phyloP scores from a whole-genome alignment of 169 alveolate genomes.

The Prorocentrum cordatum region DNA sequence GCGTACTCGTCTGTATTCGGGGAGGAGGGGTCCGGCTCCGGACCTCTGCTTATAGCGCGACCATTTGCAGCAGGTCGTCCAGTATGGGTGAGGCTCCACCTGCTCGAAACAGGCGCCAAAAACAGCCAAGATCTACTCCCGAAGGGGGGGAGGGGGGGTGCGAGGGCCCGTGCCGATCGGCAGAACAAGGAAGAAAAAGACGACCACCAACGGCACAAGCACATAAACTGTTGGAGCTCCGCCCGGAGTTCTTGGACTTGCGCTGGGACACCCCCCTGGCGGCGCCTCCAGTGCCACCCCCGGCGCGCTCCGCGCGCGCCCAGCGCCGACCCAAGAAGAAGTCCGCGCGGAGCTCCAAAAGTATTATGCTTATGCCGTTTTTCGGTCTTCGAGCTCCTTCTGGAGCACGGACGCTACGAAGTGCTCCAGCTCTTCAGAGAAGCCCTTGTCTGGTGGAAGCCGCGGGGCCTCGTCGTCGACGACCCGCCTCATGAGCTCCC shows the following conservation, averaged over 20 bases:
- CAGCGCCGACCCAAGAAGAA: neutral
- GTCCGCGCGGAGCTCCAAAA: neutral
- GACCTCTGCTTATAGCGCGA: neutral
- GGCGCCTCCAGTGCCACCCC: too few species aligned
- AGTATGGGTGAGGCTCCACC: too few species aligned
- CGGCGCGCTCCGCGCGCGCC: neutral
- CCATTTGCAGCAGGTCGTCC: slow-evolving; percentile 19
- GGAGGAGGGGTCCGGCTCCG: neutral
- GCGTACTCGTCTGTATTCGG: neutral
- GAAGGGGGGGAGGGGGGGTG: too few species aligned
- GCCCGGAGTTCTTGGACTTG: too few species aligned
- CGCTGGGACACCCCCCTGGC: too few species aligned
- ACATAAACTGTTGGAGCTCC: too few species aligned
- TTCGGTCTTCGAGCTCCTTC: neutral
- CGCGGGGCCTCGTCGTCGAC: slow-evolving; percentile 8
- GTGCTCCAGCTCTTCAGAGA: neutral
- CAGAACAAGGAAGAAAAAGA: too few species aligned
- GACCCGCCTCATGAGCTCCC: slow-evolving; percentile 56
- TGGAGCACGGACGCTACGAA: neutral
- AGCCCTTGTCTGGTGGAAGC: neutral
- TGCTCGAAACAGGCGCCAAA: too few species aligned
- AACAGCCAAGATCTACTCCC: too few species aligned
- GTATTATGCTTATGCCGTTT: neutral
- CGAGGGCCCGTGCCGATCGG: too few species aligned
- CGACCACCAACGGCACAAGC: too few species aligned